Conservation (phyloP, 768 basidiomycete species). For the Macrolepiota dolichaula region DNA sequence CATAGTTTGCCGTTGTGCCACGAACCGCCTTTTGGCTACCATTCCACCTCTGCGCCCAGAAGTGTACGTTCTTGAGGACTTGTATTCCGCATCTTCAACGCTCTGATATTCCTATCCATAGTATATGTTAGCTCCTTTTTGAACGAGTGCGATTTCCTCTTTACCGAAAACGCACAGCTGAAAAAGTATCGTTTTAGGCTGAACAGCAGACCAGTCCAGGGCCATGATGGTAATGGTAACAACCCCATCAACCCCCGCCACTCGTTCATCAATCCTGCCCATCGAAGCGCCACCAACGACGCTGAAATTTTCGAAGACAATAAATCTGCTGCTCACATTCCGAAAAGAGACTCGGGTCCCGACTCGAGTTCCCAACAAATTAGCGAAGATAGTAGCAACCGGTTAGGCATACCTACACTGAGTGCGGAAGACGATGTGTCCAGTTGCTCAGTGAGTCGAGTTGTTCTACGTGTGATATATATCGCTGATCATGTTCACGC, state of each 20-base stretch:
- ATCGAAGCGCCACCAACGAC: background rate
- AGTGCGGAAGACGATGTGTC: background rate
- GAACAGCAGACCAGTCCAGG: background rate
- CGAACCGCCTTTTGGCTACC: conserved; percentile 22
- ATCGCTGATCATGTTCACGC: background rate
- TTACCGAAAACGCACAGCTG: background rate
- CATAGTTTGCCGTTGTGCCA: conserved; percentile 20
- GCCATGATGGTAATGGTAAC: too few species aligned
- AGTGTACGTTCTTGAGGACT: conserved; percentile 9
- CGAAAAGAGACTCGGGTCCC: background rate
- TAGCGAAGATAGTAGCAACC: background rate
- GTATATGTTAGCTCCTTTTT: conserved; percentile 6
- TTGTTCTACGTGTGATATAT: background rate
- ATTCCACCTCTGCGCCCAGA: conserved; percentile 25
- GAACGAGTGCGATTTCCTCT: background rate
- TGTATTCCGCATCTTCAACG: background rate
- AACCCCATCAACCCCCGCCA: background rate
- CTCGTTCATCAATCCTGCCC: background rate
- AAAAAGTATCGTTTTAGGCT: background rate
- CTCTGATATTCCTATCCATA: background rate
- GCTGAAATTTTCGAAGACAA: background rate
- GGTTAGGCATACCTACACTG: background rate
- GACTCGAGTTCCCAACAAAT: background rate
- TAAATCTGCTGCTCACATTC: background rate
- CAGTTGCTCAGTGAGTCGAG: background rate